Evolutionary conservation across 106 monocot species (phyloP).

Genomic region (Platanthera zijinensis): DNA sequence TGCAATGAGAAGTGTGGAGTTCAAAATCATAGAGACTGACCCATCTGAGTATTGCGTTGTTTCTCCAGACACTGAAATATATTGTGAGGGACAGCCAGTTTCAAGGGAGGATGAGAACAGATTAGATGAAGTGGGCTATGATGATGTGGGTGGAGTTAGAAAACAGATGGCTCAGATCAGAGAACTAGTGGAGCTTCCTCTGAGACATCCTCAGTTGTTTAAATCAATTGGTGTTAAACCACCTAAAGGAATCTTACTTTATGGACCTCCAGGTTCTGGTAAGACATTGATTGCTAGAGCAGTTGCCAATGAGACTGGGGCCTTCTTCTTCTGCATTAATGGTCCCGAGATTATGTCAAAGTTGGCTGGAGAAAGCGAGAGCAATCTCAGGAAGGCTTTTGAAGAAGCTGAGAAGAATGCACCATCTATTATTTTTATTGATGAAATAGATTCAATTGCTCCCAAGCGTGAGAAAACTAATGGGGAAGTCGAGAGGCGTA

Average conservation of each 20-base stretch:
- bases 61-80: slow-evolving; percentile 79
- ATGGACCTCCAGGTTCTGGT: slow-evolving; percentile 86
- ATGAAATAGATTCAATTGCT: slow-evolving; percentile 87
- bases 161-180: slow-evolving; percentile 92
- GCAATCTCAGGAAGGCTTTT: slow-evolving; percentile 88
- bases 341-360: slow-evolving; percentile 94
- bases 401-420: slow-evolving; percentile 96
- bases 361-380: slow-evolving; percentile 90
- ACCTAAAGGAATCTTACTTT: slow-evolving; percentile 77
- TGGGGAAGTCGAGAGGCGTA: slow-evolving; percentile 84
- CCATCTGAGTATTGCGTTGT: slow-evolving; percentile 82
- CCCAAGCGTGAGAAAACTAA: slow-evolving; percentile 85
- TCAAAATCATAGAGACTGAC: slow-evolving; percentile 87
- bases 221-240: slow-evolving; percentile 94
- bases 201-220: slow-evolving; percentile 79
- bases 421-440: slow-evolving; percentile 88
- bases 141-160: slow-evolving; percentile 86
- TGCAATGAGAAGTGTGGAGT: slow-evolving; percentile 86
- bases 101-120: slow-evolving; percentile 89
- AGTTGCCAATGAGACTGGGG: slow-evolving; percentile 84
- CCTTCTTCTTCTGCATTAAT: slow-evolving; percentile 85
- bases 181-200: slow-evolving; percentile 83
- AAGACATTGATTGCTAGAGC: slow-evolving; percentile 87
- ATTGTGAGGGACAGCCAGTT: slow-evolving; percentile 79
- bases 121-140: slow-evolving; percentile 79